Base-by-base conservation (phyloP, 202 grass and related monocot species). In the Cymbopogon flexuosus region DNA sequence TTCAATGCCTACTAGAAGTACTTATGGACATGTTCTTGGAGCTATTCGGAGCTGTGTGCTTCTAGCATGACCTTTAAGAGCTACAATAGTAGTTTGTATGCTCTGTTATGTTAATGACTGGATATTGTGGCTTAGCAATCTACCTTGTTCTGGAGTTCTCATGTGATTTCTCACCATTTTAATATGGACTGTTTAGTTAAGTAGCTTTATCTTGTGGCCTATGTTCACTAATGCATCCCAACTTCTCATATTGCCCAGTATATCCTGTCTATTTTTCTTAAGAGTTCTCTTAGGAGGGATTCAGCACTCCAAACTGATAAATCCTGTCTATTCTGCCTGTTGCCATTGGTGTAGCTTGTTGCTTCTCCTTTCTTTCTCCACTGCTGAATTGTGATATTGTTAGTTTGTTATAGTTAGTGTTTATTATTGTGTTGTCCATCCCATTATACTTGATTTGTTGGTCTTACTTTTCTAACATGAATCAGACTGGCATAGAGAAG, bases 1-100 rank as follows among this genome's bases (percentile, higher is more conserved):
- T 85, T 81, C 62, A 70, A 59, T 67, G 57, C 82, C 47, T 31
- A 39, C 65, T 89, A 89, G 78, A 81, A 89, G 82, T 39, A 65
- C 72, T 57, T 59, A 16, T 66, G 46, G 65, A 62, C 47, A 34
- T 79, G 62, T 54, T 79, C 60, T 61, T 88, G 80, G 66, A 83
- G 27, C 6, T 87, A 22, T 37, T 47, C 23, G 72, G 36, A 68
- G 59, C 13, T 76, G 45, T 85, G 68, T 69, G 39, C 60, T 66
- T 73, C n/a, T 62, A 40, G 2, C 69, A 69, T 68, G 79, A 79
- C 23, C n/a, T 46, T 70, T 59, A 61, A 78, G 47, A 41, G 67
- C 57, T 62, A 68, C 15, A 9, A 4, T 18, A 18, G 30, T 81
- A 66, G 12, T 88, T 85, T 65, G 40, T 46, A n/a, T 65, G 65